phyloP scores from a whole-genome alignment of 1,139 yeast species.

The Pichia norvegensis region DNA sequence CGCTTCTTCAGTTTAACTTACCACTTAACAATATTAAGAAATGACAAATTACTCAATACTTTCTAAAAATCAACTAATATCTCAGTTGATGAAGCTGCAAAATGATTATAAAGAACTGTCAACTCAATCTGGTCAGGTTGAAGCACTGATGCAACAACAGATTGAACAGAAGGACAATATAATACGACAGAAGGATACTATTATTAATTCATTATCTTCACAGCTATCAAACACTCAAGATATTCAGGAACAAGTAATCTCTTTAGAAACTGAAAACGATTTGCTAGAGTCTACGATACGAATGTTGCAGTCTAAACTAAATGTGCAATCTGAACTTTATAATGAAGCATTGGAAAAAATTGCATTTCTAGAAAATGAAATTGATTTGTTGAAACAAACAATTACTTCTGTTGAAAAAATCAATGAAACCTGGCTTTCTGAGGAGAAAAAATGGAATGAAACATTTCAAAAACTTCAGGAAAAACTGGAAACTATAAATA shows the following conservation, averaged over 20 bases:
- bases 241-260: slow-evolving; percentile 2
- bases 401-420: background rate
- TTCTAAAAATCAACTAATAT: slow-evolving; percentile 16
- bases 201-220: slow-evolving; percentile 1
- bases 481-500: background rate
- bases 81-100: slow-evolving; percentile 18
- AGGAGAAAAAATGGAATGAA: background rate
- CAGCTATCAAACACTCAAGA: slow-evolving; percentile 1
- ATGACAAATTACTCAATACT: slow-evolving; percentile 1
- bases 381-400: slow-evolving; percentile 2
- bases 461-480: background rate
- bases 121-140: slow-evolving; percentile 22
- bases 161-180: slow-evolving; percentile 7
- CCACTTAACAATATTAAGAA: no score
- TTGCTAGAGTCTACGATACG: slow-evolving; percentile 19
- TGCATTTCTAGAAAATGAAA: slow-evolving; percentile 21
- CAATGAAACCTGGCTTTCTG: background rate
- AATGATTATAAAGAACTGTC: slow-evolving; percentile 18
- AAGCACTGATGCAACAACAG: slow-evolving; percentile 22
- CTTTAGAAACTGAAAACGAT: slow-evolving; percentile 22
- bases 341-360: slow-evolving; percentile 19
- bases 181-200: slow-evolving; percentile 1
- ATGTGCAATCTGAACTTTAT: slow-evolving; percentile 12
- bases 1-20: no score
- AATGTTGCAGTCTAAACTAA: slow-evolving; percentile 9